Evolutionary conservation across 371 early-diverging fungal genomes (phyloP).

Genomic region (Rhizopus sp.): DNA sequence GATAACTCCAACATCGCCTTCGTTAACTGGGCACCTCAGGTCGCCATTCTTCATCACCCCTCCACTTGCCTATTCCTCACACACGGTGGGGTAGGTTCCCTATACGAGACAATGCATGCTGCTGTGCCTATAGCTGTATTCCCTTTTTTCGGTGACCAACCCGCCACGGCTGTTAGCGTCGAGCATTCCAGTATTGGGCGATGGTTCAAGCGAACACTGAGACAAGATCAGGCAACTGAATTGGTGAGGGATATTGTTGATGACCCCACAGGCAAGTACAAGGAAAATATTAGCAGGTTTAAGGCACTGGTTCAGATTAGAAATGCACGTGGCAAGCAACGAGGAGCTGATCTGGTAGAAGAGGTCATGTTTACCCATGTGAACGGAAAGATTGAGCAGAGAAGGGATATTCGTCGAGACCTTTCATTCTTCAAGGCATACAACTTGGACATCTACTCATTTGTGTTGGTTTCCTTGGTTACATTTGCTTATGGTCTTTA

Average conservation of each 20-base stretch:
- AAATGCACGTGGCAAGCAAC: slow-evolving; percentile 9
- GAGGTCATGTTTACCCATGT: slow-evolving; percentile 18
- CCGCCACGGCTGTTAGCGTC: slow-evolving; percentile 2
- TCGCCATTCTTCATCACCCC: slow-evolving; percentile 36
- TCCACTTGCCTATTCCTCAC: slow-evolving; percentile 31
- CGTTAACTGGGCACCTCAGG: slow-evolving; percentile 42
- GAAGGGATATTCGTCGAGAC: slow-evolving; percentile 11
- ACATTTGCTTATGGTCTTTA: no score
- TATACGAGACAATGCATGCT: slow-evolving; percentile 35
- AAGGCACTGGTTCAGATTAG: slow-evolving; percentile 22
- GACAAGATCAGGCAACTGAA: background rate
- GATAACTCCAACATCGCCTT: slow-evolving; percentile 12
- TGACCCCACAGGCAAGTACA: slow-evolving; percentile 5
- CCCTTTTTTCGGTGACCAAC: slow-evolving; percentile 50
- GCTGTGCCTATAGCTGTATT: slow-evolving; percentile 32
- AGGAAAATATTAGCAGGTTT: slow-evolving; percentile 12
- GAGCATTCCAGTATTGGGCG: slow-evolving; percentile 12
- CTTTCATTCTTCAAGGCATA: slow-evolving; percentile 28
- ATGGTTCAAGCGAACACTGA: background rate
- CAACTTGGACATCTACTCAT: slow-evolving; percentile 23
- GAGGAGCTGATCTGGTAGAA: slow-evolving; percentile 30
- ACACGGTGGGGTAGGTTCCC: slow-evolving; percentile 41
- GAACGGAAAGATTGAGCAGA: slow-evolving; percentile 23
- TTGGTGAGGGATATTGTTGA: background rate
- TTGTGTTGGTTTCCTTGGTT: background rate